phyloP scores from a whole-genome alignment of 2,329 filamentous ascomycete species.

The Gaeumannomyces tritici region DNA sequence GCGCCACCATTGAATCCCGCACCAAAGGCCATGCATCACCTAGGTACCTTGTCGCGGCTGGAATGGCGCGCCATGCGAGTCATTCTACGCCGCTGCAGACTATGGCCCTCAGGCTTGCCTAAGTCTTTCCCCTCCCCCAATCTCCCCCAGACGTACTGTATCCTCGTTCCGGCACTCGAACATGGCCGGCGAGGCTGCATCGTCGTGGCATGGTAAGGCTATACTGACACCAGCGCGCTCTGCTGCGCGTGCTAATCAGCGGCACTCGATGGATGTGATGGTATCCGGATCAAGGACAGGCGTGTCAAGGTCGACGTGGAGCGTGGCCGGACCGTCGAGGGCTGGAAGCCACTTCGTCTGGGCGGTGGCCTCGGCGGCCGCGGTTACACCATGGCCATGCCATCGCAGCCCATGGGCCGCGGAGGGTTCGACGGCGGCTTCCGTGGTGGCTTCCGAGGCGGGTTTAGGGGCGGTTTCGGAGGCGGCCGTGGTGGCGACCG shows the following conservation, averaged over 20 bases:
- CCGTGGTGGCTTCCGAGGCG: constrained; percentile 36
- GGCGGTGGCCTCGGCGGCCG: constrained; percentile 88
- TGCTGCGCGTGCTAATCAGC: constrained; percentile 56
- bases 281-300: constrained; percentile 85
- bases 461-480: constrained; percentile 26
- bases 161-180: constrained; percentile 6
- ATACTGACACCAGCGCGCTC: constrained; percentile 58
- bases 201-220: constrained; percentile 42
- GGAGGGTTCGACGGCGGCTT: constrained; percentile 44
- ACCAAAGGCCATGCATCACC: constrained; percentile 9
- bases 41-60: background rate
- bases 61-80: background rate
- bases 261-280: constrained; percentile 79
- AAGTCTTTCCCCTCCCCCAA: constrained; percentile 25
- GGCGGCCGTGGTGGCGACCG: constrained; percentile 17
- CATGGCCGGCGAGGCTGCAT: constrained; percentile 11
- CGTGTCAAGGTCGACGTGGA: constrained; percentile 93
- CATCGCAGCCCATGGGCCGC: constrained; percentile 55
- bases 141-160: constrained; percentile 6
- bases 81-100: constrained; percentile 18
- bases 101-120: constrained; percentile 33
- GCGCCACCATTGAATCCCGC: constrained; percentile 28
- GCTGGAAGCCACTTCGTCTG: constrained; percentile 85
- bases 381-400: constrained; percentile 77
- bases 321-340: constrained; percentile 84